Base-by-base conservation (phyloP, 257 asterid species). In the Primulina tabacum region DNA sequence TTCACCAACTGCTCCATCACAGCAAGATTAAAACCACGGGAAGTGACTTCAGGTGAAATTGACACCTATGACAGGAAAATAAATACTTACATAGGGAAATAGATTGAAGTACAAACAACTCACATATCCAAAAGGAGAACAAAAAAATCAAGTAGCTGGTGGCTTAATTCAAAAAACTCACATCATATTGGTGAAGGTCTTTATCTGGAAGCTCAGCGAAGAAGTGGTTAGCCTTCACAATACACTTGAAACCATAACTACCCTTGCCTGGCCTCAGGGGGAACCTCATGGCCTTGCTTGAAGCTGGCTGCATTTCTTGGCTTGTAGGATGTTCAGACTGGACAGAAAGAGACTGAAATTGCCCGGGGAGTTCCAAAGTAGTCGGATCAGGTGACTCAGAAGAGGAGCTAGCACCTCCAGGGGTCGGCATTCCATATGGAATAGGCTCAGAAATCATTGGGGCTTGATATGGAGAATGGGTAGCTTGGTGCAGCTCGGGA, bases 401-500 rank as follows among this genome's bases (percentile, higher is more conserved):
- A 24, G 91, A 88, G 30, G 94, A 76, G 82, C 90, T 79, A 62
- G 86, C 76, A 76, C 82, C 96, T 12, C 71, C 60, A 10, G 29
- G 82, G 8, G 87, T 73, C 66, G 89, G 85, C 59, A 71, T 63
- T 52, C 69, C 86, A 71, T 79, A 79, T 5, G 88, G 76, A 60
- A 30, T 53, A 37, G 86, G 78, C 66, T 78, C 87, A 78, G 86
- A 69, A 14, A 55, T 72, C 75, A 77, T 56, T 66, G 81, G 87
- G 63, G 88, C 77, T 85, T 82, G 90, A 80, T 79, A 77, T 26
- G 82, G 77, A 72, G 83, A 69, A 85, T 70, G 86, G 76, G 87
- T 84, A 47, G 97, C 97, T 93, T 90, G 99, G 87, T 87, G 97
- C 96, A 86, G 99, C 92, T 87, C 96, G 96, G 97, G 87, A 68